Evolutionary conservation across 495 filamentous ascomycete species (phyloP).

Genomic region (Hypoxylon subgilvum): DNA sequence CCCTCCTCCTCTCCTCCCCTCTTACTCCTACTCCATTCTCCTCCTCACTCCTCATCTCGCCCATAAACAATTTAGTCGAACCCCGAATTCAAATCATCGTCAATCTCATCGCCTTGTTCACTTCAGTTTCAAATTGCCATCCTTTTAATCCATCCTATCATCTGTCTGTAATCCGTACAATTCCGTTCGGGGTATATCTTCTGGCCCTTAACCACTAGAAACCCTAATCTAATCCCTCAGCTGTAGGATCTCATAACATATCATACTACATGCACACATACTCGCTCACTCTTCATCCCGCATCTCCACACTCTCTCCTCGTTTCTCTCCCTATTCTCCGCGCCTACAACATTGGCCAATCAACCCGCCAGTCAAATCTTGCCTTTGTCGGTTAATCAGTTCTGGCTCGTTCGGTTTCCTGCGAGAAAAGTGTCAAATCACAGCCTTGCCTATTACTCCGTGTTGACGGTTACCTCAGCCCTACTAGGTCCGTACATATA

Average conservation of each 20-base stretch:
- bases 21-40: constrained; percentile 17
- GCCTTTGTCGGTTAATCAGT: constrained; percentile 21
- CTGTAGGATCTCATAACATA: constrained; percentile 24
- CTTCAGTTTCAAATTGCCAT: background rate
- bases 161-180: background rate
- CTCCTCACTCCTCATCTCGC: constrained; percentile 33
- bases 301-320: constrained; percentile 32
- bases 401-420: constrained; percentile 9
- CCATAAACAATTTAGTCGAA: constrained; percentile 28
- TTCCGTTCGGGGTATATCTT: background rate
- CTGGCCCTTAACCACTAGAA: background rate
- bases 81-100: constrained; percentile 36
- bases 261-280: no score
- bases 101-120: constrained; percentile 20
- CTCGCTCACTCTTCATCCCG: constrained; percentile 24
- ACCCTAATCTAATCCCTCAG: constrained; percentile 1
- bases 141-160: background rate
- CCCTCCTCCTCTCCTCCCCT: constrained; percentile 23
- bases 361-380: constrained; percentile 21
- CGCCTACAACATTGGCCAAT: constrained; percentile 26
- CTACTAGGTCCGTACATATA: constrained; percentile 25
- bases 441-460: constrained; percentile 17
- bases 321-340: constrained; percentile 28
- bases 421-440: constrained; percentile 21
- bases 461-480: constrained; percentile 35